These are phyloP conservation scores for Hygrophoropsis aurantiaca DNA, from an alignment of 768 basidiomycete species.

Conservation along the genomic window DNA sequence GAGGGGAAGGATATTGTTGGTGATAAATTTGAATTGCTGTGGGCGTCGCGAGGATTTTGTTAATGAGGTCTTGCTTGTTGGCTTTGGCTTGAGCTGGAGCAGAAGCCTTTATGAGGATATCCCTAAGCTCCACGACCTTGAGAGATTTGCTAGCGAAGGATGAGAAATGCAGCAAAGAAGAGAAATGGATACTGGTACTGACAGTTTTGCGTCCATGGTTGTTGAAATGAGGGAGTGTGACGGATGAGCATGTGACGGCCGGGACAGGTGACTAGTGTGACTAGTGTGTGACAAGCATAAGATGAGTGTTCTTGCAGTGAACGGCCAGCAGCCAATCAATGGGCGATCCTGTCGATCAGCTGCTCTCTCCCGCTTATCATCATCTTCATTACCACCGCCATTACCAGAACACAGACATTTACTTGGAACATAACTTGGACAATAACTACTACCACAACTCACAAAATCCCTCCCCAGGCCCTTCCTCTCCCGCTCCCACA, in stretches of 20 bases:
- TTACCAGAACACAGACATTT: constrained; percentile 20
- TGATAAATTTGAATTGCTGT: constrained; percentile 53
- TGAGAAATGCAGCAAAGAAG: neutral
- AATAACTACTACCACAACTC: constrained; percentile 23
- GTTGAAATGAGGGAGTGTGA: constrained; percentile 8
- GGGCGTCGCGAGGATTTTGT: constrained; percentile 54
- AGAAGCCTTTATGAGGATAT: constrained; percentile 54
- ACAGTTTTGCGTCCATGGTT: constrained; percentile 42
- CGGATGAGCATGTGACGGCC: constrained; percentile 25
- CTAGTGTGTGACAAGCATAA: constrained; percentile 11
- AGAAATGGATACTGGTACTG: constrained; percentile 13
- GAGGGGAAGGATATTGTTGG: constrained; percentile 32
- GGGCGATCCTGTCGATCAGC: constrained; percentile 59
- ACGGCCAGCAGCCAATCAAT: constrained; percentile 45
- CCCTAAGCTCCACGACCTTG: constrained; percentile 70
- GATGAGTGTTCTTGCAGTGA: constrained; percentile 12
- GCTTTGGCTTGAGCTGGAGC: constrained; percentile 52
- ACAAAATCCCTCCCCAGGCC: constrained; percentile 29
- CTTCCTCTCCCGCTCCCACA: constrained; percentile 27
- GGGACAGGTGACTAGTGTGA: constrained; percentile 7
- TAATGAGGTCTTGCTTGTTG: constrained; percentile 67
- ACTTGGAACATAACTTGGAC: constrained; percentile 5
- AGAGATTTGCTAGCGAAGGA: constrained; percentile 45
- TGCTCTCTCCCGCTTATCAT: constrained; percentile 61
- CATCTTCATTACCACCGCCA: constrained; percentile 35